These are phyloP conservation scores for Sclerotinia trifoliorum DNA, from an alignment of 2,329 filamentous ascomycete genomes.

Conservation along the genomic window DNA sequence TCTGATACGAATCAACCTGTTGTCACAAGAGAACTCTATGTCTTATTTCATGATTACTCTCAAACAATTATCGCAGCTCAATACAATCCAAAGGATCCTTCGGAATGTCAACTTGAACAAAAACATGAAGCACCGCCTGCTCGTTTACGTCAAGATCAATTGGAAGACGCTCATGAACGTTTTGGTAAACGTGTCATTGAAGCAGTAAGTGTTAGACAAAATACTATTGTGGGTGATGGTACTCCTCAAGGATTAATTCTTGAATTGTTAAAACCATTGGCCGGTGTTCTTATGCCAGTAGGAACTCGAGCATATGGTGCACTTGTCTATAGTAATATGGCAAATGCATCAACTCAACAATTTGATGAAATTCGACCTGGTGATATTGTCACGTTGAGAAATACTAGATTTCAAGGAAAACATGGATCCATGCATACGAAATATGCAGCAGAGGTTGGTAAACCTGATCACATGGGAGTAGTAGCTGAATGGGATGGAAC, in stretches of 20 bases:
- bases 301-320: slow-evolving; percentile 90
- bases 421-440: slow-evolving; percentile 94
- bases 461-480: slow-evolving; percentile 80
- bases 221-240: slow-evolving; percentile 80
- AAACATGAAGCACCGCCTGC: slow-evolving; percentile 81
- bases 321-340: slow-evolving; percentile 89
- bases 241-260: slow-evolving; percentile 74
- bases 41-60: slow-evolving; percentile 95
- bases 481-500: slow-evolving; percentile 98
- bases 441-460: slow-evolving; percentile 84
- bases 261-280: slow-evolving; percentile 72
- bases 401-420: slow-evolving; percentile 92
- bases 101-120: slow-evolving; percentile 76
- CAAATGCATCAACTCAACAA: slow-evolving; percentile 86
- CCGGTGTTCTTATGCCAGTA: slow-evolving; percentile 74
- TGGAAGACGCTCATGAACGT: slow-evolving; percentile 79
- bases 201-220: slow-evolving; percentile 68
- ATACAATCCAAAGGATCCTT: slow-evolving; percentile 72
- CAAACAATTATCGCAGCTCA: slow-evolving; percentile 83
- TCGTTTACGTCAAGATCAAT: slow-evolving; percentile 82
- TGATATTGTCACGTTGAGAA: slow-evolving; percentile 89
- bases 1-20: slow-evolving; percentile 68
- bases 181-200: slow-evolving; percentile 79
- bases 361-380: slow-evolving; percentile 91
- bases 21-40: slow-evolving; percentile 76